Percentiles rank a stretch among this genome's conserved stretches.
phyloP scores from a whole-genome alignment of 768 basidiomycete genomes.

The Punctularia strigosozonata region DNA sequence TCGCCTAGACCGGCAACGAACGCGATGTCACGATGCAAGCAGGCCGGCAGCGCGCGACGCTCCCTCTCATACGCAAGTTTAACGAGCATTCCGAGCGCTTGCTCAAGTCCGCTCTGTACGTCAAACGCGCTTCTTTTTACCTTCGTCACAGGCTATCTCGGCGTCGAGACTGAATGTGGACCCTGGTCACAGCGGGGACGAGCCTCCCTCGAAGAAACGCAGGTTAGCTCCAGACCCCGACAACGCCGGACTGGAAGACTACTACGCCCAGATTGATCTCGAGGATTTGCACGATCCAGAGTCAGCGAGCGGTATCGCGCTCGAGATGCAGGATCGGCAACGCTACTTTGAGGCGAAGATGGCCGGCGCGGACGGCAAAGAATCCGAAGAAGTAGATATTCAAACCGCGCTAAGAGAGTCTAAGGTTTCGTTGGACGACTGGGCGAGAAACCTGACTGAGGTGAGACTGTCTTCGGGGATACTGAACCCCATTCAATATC shows the following conservation, averaged over 20 bases:
- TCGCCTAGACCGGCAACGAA: constrained; percentile 74
- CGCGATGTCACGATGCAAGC: constrained; percentile 94
- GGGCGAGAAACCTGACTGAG: constrained; percentile 46
- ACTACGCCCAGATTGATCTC: constrained; percentile 59
- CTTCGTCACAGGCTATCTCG: background rate
- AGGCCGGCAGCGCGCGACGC: constrained; percentile 73
- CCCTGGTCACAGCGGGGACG: constrained; percentile 28
- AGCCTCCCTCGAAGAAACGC: constrained; percentile 47
- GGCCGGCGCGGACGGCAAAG: constrained; percentile 8
- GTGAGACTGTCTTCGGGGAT: constrained; percentile 27
- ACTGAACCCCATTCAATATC: too few relatives aligned
- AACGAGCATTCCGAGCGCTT: constrained; percentile 94
- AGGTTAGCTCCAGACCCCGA: constrained; percentile 31
- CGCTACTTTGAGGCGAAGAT: constrained; percentile 66
- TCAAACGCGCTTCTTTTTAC: constrained; percentile 5
- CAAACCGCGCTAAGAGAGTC: constrained; percentile 35
- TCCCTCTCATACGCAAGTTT: constrained; percentile 93
- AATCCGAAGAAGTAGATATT: constrained; percentile 26
- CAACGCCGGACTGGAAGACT: constrained; percentile 23
- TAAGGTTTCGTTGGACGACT: constrained; percentile 35
- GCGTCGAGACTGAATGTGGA: too few relatives aligned
- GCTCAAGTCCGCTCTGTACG: constrained; percentile 67
- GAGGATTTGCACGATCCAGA: constrained; percentile 75
- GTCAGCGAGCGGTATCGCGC: constrained; percentile 50
- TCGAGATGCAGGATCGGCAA: constrained; percentile 83